Conservation (phyloP, 441 rosid species). For the Populus tomentosa region DNA sequence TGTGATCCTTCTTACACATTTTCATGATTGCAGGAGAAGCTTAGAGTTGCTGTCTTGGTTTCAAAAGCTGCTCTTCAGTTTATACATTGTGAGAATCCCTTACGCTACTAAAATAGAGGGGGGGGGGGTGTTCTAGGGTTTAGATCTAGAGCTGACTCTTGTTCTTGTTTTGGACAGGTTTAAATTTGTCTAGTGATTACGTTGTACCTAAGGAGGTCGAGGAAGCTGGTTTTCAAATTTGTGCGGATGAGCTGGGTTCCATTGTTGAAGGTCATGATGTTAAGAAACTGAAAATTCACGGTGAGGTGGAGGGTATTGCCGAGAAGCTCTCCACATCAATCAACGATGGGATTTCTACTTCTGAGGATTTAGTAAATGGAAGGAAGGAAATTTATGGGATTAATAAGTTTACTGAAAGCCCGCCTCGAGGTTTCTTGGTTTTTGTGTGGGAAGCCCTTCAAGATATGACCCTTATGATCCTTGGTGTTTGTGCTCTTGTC, state of each 20-base stretch:
- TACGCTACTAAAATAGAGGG: neutral
- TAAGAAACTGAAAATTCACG: constrained; percentile 72
- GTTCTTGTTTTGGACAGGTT: constrained; percentile 39
- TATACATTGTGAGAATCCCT: constrained; percentile 48
- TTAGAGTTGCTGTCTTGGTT: constrained; percentile 81
- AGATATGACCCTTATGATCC: constrained; percentile 44
- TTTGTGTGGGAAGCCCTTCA: constrained; percentile 49
- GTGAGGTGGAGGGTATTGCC: constrained; percentile 60
- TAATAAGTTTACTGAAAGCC: constrained; percentile 77
- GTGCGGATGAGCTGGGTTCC: constrained; percentile 84
- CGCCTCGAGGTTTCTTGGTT: constrained; percentile 69
- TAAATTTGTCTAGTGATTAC: constrained; percentile 62
- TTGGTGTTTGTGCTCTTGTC: constrained; percentile 39
- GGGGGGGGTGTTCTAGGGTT: neutral
- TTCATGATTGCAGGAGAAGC: constrained; percentile 46
- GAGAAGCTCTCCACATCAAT: constrained; percentile 60
- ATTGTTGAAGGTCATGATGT: constrained; percentile 83
- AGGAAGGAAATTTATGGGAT: constrained; percentile 67
- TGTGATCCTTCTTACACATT: constrained; percentile 5
- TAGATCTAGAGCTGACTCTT: constrained; percentile 22
- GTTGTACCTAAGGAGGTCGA: constrained; percentile 65
- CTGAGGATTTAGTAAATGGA: constrained; percentile 34
- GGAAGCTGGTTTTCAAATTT: constrained; percentile 75
- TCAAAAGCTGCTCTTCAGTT: constrained; percentile 95
- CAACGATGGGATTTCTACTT: constrained; percentile 49